Evolutionary conservation across 371 early-diverging fungal genomes (phyloP).

Genomic region (Syncephalastrum monosporum): DNA sequence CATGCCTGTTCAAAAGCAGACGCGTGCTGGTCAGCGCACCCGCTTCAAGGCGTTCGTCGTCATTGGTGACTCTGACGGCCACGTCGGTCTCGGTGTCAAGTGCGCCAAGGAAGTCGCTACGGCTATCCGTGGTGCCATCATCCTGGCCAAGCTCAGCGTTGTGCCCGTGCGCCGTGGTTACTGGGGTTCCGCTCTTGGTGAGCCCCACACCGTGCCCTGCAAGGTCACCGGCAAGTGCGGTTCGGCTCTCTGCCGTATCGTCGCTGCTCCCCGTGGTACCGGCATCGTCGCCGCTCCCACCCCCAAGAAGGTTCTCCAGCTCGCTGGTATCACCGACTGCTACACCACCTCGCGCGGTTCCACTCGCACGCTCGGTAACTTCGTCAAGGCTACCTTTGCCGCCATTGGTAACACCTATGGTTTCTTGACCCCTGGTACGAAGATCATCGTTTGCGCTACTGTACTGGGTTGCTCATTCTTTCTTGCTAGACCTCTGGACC

Average conservation of each 20-base stretch:
- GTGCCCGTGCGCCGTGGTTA: slow-evolving; percentile 99
- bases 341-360: slow-evolving; percentile 96
- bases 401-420: slow-evolving; percentile 98
- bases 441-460: background rate
- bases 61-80: slow-evolving; percentile 98
- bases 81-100: slow-evolving; percentile 99
- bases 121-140: slow-evolving; percentile 98
- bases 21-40: slow-evolving; percentile 99
- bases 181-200: slow-evolving; percentile 98
- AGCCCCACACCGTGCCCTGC: slow-evolving; percentile 98
- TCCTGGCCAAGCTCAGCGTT: slow-evolving; percentile 98
- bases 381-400: slow-evolving; percentile 98
- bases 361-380: slow-evolving; percentile 95
- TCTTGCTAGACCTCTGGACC: slow-evolving; percentile 80
- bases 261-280: slow-evolving; percentile 99
- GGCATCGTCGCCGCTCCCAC: slow-evolving; percentile 98
- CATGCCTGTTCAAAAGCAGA: slow-evolving; percentile 99
- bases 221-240: slow-evolving; percentile 99
- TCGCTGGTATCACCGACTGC: slow-evolving; percentile 99
- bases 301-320: slow-evolving; percentile 97
- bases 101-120: slow-evolving; percentile 99
- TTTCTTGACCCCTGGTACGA: slow-evolving; percentile 87
- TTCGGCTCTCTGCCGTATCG: slow-evolving; percentile 91
- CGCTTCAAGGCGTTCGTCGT: slow-evolving; percentile 99
- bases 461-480: background rate